Evolutionary conservation across 2,329 filamentous ascomycete species (phyloP), one percentile per base, ranked within the genome.

Genomic region (Botrytis galanthina): DNA sequence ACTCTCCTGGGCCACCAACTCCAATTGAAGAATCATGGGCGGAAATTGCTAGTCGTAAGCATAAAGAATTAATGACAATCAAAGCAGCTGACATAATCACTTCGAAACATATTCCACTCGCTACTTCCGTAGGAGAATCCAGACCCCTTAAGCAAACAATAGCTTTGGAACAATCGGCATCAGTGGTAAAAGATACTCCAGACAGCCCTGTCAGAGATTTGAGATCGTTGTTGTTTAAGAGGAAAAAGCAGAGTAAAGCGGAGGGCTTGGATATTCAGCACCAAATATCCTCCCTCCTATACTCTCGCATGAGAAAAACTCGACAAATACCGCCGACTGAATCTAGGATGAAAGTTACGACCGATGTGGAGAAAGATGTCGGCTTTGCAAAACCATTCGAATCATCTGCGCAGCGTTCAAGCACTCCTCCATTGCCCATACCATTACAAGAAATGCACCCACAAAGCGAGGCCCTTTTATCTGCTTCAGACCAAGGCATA

Each of bases 21-120:
- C 18, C 37, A 57, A 26, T 44, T 29, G 16, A 44, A 59, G 48
- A 68, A n/a, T 60, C 61, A 10, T 72, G 48, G 70, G 61, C 9
- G n/a, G 62, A 72, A 14, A 37, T 72, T 32, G 37, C 70, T 16
- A 60, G 61, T 60, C 70, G 61, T 29, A 68, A 72, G 48, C 48
- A 44, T 32, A 67, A 35, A n/a, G 48, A 67, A 22, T 14, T 60
- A 16, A 46, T 44, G 70, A 29, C 18, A 59, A 20, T 37, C 7
- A 26, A 18, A 57, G 48, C 61, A 44, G 35, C 48, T 39, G 44
- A 57, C 3, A 37, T 8, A 22, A 32, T 6, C 37, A 42, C 48
- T 69, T 69, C 37, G 10, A 39, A 35, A 7, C 12, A 70, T 8
- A 9, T 37, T 62, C 12, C 42, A 37, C 26, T 26, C 26, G 37